Evolutionary conservation across 257 asterid species (phyloP).

Genomic region (Forsythia viridissima): DNA sequence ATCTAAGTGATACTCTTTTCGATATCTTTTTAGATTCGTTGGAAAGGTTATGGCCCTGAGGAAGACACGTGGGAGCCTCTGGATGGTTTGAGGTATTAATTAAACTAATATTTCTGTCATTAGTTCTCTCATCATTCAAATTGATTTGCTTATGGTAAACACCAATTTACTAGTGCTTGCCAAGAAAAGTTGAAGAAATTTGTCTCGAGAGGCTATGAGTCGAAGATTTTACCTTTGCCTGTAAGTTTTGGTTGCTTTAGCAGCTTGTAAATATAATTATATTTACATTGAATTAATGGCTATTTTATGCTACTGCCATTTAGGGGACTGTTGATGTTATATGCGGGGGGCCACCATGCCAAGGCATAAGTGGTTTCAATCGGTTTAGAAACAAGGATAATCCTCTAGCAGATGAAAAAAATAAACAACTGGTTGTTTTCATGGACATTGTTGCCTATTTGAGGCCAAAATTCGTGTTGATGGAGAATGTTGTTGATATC

Average conservation of each 20-base stretch:
- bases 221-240: constrained; percentile 73
- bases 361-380: constrained; percentile 90
- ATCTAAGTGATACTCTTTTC: background rate
- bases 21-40: constrained; percentile 44
- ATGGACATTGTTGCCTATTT: constrained; percentile 65
- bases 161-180: constrained; percentile 46
- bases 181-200: constrained; percentile 62
- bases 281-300: background rate
- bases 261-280: background rate
- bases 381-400: constrained; percentile 49
- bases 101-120: background rate
- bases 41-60: constrained; percentile 78
- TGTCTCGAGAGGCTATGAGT: constrained; percentile 46
- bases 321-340: constrained; percentile 79
- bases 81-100: constrained; percentile 60
- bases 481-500: constrained; percentile 90
- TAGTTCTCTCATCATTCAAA: background rate
- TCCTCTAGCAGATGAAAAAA: constrained; percentile 66
- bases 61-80: constrained; percentile 88
- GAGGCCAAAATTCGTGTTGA: constrained; percentile 64
- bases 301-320: background rate
- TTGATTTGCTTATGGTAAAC: background rate
- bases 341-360: constrained; percentile 97
- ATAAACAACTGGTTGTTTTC: constrained; percentile 59
- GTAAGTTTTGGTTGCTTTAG: constrained; percentile 42